Percentiles rank a stretch among this genome's conserved stretches.
These are phyloP conservation scores for Kodamaea fungicola DNA, from an alignment of 1,139 yeast species.

Conservation along the genomic window DNA sequence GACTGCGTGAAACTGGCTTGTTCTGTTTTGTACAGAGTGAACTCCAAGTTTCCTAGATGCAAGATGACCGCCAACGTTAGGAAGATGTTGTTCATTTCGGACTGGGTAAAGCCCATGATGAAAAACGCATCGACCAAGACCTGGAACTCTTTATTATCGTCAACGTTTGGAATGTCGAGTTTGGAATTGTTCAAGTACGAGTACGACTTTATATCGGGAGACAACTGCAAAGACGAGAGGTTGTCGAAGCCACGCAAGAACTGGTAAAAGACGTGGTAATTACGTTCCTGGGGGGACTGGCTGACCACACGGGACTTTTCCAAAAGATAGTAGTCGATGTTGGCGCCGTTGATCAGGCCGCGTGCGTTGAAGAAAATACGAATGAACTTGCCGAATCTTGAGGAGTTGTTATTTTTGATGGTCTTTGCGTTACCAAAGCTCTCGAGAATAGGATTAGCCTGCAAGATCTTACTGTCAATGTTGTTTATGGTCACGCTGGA, in stretches of 20 bases:
- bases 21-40: constrained; percentile 68
- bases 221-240: constrained; percentile 47
- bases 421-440: constrained; percentile 98
- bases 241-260: constrained; percentile 65
- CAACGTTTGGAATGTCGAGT: constrained; percentile 58
- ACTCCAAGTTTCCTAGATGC: constrained; percentile 81
- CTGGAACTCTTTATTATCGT: constrained; percentile 69
- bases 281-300: constrained; percentile 75
- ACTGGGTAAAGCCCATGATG: constrained; percentile 64
- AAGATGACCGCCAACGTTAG: constrained; percentile 71
- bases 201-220: constrained; percentile 44
- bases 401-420: constrained; percentile 88
- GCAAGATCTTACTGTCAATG: constrained; percentile 82
- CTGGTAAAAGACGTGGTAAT: constrained; percentile 92
- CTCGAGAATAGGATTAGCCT: constrained; percentile 94
- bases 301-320: constrained; percentile 93
- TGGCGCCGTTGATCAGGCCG: constrained; percentile 80
- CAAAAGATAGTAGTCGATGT: constrained; percentile 88
- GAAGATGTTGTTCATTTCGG: constrained; percentile 59
- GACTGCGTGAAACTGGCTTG: constrained; percentile 69
- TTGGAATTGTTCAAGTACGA: constrained; percentile 59
- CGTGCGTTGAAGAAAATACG: constrained; percentile 70
- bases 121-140: constrained; percentile 62
- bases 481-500: constrained; percentile 13
- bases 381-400: constrained; percentile 95